These are phyloP conservation scores for Irpex sp. DNA, from an alignment of 1,284 basidiomycete genomes.

Conservation along the genomic window DNA sequence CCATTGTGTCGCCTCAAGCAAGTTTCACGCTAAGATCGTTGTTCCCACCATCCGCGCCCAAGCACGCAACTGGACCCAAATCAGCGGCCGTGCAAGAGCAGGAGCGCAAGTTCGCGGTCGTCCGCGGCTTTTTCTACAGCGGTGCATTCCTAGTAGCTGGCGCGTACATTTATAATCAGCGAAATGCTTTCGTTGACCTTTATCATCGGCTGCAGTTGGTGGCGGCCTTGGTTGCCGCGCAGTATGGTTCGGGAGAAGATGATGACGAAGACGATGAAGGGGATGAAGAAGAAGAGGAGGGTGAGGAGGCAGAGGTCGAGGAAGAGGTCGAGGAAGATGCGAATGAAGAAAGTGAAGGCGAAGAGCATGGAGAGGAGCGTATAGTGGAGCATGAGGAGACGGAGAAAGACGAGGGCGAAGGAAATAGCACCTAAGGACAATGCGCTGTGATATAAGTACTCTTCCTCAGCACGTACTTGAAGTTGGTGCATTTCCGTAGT, in stretches of 20 bases:
- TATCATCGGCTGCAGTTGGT: conserved; percentile 11
- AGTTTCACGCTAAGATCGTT: conserved; percentile 21
- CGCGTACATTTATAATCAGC: conserved; percentile 15
- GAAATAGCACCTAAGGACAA: too few species aligned
- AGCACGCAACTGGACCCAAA: conserved; percentile 2
- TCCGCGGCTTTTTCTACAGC: conserved; percentile 33
- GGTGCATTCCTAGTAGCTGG: conserved; percentile 25
- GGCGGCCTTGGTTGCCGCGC: conserved; percentile 1
- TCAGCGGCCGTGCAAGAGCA: conserved; percentile 8
- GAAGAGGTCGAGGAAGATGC: conserved; percentile 11
- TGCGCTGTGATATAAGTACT: too few species aligned
- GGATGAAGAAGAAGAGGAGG: conserved; percentile 14
- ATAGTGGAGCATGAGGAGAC: conserved; percentile 3
- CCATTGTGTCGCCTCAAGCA: conserved; percentile 13
- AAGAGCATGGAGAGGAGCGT: too few species aligned
- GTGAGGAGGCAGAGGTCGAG: conserved; percentile 9
- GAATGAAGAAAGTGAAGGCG: conserved; percentile 5
- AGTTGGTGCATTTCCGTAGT: too few species aligned
- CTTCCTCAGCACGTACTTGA: too few species aligned
- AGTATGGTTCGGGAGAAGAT: conserved; percentile 21
- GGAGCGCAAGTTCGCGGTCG: conserved; percentile 31
- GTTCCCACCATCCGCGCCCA: conserved; percentile 17
- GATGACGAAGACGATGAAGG: conserved; percentile 20
- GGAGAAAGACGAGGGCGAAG: background rate
- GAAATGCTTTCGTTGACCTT: conserved; percentile 5